phyloP scores from a whole-genome alignment of 2,329 filamentous ascomycete species.

The Paracoccidioides lutzii region DNA sequence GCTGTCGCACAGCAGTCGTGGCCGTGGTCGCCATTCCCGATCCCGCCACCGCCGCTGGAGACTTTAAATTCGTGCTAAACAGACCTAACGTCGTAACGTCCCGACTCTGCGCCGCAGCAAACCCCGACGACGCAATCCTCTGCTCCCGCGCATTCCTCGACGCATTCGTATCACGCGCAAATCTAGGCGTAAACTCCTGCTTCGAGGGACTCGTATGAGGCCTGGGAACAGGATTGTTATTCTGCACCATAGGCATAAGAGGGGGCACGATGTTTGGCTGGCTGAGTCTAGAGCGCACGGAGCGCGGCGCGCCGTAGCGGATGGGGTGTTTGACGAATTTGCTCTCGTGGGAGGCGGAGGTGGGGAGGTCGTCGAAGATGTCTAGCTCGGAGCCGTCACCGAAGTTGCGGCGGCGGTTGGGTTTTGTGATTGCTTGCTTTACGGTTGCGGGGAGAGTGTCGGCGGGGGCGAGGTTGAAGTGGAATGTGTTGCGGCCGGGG shows the following conservation, averaged over 20 bases:
- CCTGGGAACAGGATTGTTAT: slow-evolving; percentile 36
- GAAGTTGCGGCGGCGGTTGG: slow-evolving; percentile 58
- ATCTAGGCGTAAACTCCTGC: slow-evolving; percentile 44
- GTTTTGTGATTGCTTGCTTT: slow-evolving; percentile 62
- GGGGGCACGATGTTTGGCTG: slow-evolving; percentile 23
- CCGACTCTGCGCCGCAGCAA: slow-evolving; percentile 21
- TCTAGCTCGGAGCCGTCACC: slow-evolving; percentile 89
- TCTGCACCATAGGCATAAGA: slow-evolving; percentile 10
- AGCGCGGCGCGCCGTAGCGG: slow-evolving; percentile 54
- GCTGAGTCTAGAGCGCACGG: slow-evolving; percentile 40
- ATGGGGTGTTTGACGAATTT: slow-evolving; percentile 71
- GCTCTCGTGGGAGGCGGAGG: slow-evolving; percentile 67
- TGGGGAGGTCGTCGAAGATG: slow-evolving; percentile 86
- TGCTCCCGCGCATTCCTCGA: slow-evolving; percentile 53
- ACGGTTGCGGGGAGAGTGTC: slow-evolving; percentile 41
- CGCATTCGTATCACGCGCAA: slow-evolving; percentile 54
- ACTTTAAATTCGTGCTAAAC: slow-evolving; percentile 47
- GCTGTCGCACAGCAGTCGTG: slow-evolving; percentile 17
- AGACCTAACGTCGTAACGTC: slow-evolving; percentile 36
- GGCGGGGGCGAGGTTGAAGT: slow-evolving; percentile 34
- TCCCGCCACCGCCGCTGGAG: slow-evolving; percentile 34
- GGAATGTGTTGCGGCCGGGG: slow-evolving; percentile 27
- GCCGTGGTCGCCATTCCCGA: too few species aligned
- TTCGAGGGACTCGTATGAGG: slow-evolving; percentile 43
- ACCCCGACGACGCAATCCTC: slow-evolving; percentile 36